Percentiles rank a stretch among this genome's conserved stretches.
These are phyloP conservation scores for Phaffomyces thermotolerans DNA, from an alignment of 805 yeast species.

Conservation along the genomic window DNA sequence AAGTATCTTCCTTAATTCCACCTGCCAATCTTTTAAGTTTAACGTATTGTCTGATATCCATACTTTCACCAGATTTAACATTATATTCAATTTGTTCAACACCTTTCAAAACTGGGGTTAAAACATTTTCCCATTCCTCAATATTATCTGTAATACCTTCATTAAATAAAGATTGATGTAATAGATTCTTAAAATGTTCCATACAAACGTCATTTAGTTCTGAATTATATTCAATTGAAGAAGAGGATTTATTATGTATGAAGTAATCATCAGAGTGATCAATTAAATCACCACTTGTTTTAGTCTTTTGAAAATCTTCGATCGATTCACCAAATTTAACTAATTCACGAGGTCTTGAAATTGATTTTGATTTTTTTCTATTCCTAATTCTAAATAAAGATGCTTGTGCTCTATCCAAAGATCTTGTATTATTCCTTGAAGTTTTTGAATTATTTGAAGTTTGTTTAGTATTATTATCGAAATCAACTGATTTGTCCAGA, in stretches of 20 bases:
- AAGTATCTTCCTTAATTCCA: slow-evolving; percentile 53
- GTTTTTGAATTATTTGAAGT: slow-evolving; percentile 24
- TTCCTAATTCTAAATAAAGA: slow-evolving; percentile 54
- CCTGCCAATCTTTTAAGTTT: slow-evolving; percentile 84
- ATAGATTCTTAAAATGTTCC: slow-evolving; percentile 41
- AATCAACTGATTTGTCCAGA: slow-evolving; percentile 24
- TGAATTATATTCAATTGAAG: slow-evolving; percentile 7
- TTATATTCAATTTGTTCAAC: slow-evolving; percentile 56
- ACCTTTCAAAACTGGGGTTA: slow-evolving; percentile 44
- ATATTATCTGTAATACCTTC: slow-evolving; percentile 43
- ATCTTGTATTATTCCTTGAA: slow-evolving; percentile 33
- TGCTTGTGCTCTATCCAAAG: slow-evolving; percentile 59
- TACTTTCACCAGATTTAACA: slow-evolving; percentile 56
- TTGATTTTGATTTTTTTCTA: slow-evolving; percentile 39
- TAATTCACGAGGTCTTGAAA: slow-evolving; percentile 14
- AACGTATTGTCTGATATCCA: slow-evolving; percentile 83
- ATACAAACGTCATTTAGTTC: slow-evolving; percentile 31
- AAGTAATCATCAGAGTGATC: neutral
- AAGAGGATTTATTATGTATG: neutral
- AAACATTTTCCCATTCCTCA: slow-evolving; percentile 51
- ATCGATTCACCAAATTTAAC: slow-evolving; percentile 7
- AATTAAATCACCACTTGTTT: neutral
- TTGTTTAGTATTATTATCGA: slow-evolving; percentile 20
- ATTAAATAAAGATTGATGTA: slow-evolving; percentile 56
- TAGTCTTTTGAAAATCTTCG: no score